Percentiles rank a stretch among this genome's conserved stretches.
Evolutionary conservation across 768 basidiomycete species (phyloP).

Genomic region (Pisolithus sp.): DNA sequence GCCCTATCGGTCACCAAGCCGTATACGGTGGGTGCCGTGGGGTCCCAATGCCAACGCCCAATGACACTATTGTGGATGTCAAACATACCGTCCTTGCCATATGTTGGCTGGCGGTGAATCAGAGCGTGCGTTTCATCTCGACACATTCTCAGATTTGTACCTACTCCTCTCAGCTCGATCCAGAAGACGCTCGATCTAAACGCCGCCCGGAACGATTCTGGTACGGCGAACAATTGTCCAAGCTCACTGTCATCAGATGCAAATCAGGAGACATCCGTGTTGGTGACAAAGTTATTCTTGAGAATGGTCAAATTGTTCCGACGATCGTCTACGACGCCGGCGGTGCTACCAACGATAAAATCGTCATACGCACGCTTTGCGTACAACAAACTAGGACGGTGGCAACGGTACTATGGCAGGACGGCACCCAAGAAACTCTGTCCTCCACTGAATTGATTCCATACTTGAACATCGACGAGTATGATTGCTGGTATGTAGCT

Average conservation of each 20-base stretch:
- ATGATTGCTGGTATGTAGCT: constrained; percentile 72
- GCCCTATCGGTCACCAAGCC: constrained; percentile 40
- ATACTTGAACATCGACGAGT: constrained; percentile 84
- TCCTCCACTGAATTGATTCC: constrained; percentile 66
- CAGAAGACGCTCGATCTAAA: constrained; percentile 45
- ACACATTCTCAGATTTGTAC: not conserved
- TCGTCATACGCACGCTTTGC: constrained; percentile 51
- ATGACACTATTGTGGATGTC: constrained; percentile 65
- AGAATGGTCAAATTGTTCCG: constrained; percentile 41
- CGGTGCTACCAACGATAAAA: constrained; percentile 35
- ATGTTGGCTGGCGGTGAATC: constrained; percentile 84
- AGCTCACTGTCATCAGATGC: constrained; percentile 57
- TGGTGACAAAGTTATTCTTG: constrained; percentile 65
- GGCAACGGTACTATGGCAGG: constrained; percentile 81
- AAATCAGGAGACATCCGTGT: constrained; percentile 64
- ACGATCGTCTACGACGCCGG: constrained; percentile 57
- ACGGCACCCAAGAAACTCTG: constrained; percentile 61
- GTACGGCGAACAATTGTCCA: constrained; percentile 55
- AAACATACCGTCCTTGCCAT: constrained; percentile 75
- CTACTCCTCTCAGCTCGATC: constrained; percentile 46
- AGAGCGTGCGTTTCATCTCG: constrained; percentile 47
- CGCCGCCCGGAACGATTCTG: constrained; percentile 72
- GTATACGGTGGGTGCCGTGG: constrained; percentile 43
- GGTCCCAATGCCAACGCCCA: constrained; percentile 34
- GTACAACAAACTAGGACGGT: constrained; percentile 69